phyloP scores from a whole-genome alignment of 805 yeast species.

The Starmerella potacharoeniae region DNA sequence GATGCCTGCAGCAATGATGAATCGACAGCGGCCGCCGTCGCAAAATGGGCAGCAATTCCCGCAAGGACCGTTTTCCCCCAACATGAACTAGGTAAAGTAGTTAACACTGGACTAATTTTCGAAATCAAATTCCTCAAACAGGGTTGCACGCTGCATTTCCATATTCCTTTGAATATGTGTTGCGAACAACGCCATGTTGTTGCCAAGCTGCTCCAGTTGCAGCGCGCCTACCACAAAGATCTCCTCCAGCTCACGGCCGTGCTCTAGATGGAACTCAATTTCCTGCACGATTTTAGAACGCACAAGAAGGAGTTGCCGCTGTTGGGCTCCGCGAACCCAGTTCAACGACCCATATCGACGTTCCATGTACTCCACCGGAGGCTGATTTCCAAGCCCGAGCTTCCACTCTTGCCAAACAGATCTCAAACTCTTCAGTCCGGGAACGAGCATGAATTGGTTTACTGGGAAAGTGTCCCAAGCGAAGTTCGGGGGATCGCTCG shows the following conservation, averaged over 20 bases:
- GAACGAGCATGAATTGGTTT: not conserved
- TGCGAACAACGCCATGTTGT: conserved; percentile 3
- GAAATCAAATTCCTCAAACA: conserved; percentile 1
- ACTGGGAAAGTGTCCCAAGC: not conserved
- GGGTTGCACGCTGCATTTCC: conserved; percentile 1
- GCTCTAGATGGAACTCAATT: conserved; percentile 10
- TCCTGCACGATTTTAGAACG: conserved; percentile 8
- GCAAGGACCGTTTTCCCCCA: conserved; percentile 3
- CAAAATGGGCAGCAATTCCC: conserved; percentile 5
- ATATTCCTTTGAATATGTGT: not conserved
- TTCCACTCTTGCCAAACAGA: conserved; percentile 9
- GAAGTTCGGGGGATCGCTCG: not conserved
- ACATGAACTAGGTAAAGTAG: not conserved
- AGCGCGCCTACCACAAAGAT: conserved; percentile 7
- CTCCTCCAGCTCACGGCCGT: conserved; percentile 13
- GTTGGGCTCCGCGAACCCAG: not conserved
- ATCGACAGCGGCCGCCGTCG: conserved; percentile 7
- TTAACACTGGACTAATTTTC: not conserved
- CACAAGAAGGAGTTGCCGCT: not conserved
- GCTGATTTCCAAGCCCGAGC: conserved; percentile 1
- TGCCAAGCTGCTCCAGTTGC: not conserved
- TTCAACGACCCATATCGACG: conserved; percentile 1
- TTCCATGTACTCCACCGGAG: conserved; percentile 8
- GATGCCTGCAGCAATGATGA: conserved; percentile 14
- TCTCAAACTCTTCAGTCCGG: not conserved